phyloP scores from a whole-genome alignment of 495 filamentous ascomycete genomes.

The Aspergillus saccharolyticus region DNA sequence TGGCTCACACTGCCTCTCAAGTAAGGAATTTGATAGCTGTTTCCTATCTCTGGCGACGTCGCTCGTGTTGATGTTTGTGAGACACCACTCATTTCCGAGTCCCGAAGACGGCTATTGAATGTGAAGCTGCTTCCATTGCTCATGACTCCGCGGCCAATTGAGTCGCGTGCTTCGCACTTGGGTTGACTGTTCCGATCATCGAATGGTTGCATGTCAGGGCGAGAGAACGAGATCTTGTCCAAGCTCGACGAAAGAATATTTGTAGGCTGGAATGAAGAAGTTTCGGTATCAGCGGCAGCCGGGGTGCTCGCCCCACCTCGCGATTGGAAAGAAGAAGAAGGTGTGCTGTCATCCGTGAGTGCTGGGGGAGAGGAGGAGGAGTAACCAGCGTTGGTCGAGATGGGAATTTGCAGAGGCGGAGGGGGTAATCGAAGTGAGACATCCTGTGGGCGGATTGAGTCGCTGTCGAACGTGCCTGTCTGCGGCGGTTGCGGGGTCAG shows the following conservation, averaged over 20 bases:
- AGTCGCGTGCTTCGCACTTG: slow-evolving; percentile 35
- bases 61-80: slow-evolving; percentile 84
- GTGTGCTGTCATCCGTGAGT: slow-evolving; percentile 40
- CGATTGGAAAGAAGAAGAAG: slow-evolving; percentile 41
- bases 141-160: slow-evolving; percentile 39
- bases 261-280: slow-evolving; percentile 27
- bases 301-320: slow-evolving; percentile 18
- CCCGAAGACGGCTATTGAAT: slow-evolving; percentile 65
- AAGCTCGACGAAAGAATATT: slow-evolving; percentile 36
- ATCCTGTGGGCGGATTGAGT: slow-evolving; percentile 22
- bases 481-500: slow-evolving; percentile 20
- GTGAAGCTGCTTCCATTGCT: slow-evolving; percentile 66
- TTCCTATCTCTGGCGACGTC: slow-evolving; percentile 72
- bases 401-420: slow-evolving; percentile 39
- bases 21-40: slow-evolving; percentile 36
- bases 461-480: slow-evolving; percentile 6
- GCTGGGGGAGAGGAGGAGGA: slow-evolving; percentile 35
- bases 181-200: slow-evolving; percentile 23
- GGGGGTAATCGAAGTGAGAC: slow-evolving; percentile 34
- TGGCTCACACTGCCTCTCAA: slow-evolving; percentile 55
- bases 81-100: slow-evolving; percentile 74
- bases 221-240: slow-evolving; percentile 29
- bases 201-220: slow-evolving; percentile 3
- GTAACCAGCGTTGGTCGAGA: slow-evolving; percentile 19
- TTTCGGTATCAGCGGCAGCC: slow-evolving; percentile 12